A percentile compares a stretch with the other conserved stretches of the same genome.
Evolutionary conservation across 2,329 filamentous ascomycete genomes (phyloP).

Genomic region (Apiospora kogelbergensis): DNA sequence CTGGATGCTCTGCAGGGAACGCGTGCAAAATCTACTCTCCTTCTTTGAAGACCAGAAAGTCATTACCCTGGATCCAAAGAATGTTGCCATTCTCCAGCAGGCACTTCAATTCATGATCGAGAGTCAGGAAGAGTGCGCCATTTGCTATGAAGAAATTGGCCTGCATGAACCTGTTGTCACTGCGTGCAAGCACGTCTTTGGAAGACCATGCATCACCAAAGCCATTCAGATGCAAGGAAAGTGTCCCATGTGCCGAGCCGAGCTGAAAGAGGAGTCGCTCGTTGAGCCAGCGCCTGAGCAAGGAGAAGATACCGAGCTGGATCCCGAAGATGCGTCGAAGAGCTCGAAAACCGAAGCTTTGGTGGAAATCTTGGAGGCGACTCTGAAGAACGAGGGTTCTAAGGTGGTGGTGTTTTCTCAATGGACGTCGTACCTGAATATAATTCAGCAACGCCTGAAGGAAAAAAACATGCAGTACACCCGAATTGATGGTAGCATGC

Average conservation of each 20-base stretch:
- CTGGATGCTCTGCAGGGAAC: slow-evolving; percentile 77
- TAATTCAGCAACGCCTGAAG: slow-evolving; percentile 68
- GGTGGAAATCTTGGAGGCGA: slow-evolving; percentile 71
- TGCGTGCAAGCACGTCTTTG: slow-evolving; percentile 80
- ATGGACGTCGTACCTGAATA: slow-evolving; percentile 73
- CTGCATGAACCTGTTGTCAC: slow-evolving; percentile 71
- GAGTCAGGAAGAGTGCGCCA: slow-evolving; percentile 76
- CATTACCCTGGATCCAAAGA: slow-evolving; percentile 71
- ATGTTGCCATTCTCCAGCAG: slow-evolving; percentile 69
- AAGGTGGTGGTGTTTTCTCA: slow-evolving; percentile 77
- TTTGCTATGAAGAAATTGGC: slow-evolving; percentile 74
- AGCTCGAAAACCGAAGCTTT: slow-evolving; percentile 84
- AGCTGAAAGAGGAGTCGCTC: slow-evolving; percentile 57
- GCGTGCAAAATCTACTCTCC: slow-evolving; percentile 70
- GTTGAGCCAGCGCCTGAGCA: slow-evolving; percentile 65
- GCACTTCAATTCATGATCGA: slow-evolving; percentile 77
- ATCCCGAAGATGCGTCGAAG: slow-evolving; percentile 59
- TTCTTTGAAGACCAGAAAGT: slow-evolving; percentile 67
- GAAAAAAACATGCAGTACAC: slow-evolving; percentile 61
- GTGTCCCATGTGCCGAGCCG: slow-evolving; percentile 81
- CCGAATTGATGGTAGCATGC: slow-evolving; percentile 82
- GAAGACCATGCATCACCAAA: slow-evolving; percentile 69
- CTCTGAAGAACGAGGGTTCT: slow-evolving; percentile 59
- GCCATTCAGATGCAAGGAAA: slow-evolving; percentile 75
- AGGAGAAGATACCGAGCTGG: slow-evolving; percentile 45